Conservation (phyloP, 192 early-diverging fungal species). For the Podochytrium sp. region DNA sequence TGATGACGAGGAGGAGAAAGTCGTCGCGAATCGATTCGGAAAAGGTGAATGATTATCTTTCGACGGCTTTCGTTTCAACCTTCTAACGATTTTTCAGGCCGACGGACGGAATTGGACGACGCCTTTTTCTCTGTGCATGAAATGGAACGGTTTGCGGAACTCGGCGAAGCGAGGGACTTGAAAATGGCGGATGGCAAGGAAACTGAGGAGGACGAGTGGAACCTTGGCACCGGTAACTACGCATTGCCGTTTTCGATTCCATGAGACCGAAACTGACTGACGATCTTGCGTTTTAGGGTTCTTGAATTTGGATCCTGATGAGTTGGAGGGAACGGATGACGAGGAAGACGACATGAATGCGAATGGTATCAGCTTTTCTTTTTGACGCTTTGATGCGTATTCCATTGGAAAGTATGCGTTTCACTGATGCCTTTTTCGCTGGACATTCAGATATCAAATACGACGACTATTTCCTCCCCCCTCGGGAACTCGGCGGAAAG, state of each 20-base stretch:
- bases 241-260: background rate
- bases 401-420: too few species aligned
- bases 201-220: conserved; percentile 49
- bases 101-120: conserved; percentile 80
- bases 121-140: conserved; percentile 92
- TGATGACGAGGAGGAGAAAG: conserved; percentile 43
- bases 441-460: conserved; percentile 72
- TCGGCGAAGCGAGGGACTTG: conserved; percentile 69
- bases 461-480: conserved; percentile 83
- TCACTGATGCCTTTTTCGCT: too few species aligned
- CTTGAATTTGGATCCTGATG: conserved; percentile 41
- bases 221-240: conserved; percentile 26
- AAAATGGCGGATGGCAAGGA: conserved; percentile 62
- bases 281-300: background rate
- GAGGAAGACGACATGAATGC: conserved; percentile 62
- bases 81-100: conserved; percentile 56
- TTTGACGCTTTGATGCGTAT: background rate
- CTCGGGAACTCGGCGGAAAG: background rate
- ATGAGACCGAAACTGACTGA: too few species aligned
- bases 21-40: conserved; percentile 64
- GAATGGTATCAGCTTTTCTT: too few species aligned
- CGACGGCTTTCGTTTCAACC: too few species aligned
- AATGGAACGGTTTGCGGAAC: conserved; percentile 85
- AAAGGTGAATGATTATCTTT: too few species aligned
- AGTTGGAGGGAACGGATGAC: conserved; percentile 64